Percentiles rank a stretch among this genome's conserved stretches.
These are phyloP conservation scores for Aspergillus felis DNA, from an alignment of 2,329 filamentous ascomycete genomes.

Conservation along the genomic window DNA sequence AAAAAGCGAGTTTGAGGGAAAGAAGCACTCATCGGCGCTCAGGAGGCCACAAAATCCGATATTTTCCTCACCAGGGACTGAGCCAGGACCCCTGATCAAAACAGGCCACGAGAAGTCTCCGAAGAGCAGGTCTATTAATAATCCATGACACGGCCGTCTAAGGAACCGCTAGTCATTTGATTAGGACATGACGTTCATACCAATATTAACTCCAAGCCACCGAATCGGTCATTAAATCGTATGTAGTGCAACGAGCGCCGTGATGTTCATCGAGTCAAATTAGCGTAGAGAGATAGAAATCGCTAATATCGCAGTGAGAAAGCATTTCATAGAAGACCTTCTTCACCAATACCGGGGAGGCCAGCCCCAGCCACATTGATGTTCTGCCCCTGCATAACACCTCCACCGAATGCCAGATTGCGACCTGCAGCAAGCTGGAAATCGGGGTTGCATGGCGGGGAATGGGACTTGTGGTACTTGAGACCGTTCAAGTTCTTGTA, in stretches of 20 bases:
- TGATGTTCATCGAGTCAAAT: constrained; percentile 27
- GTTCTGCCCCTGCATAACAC: constrained; percentile 45
- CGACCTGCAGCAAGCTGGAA: constrained; percentile 53
- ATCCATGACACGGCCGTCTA: constrained; percentile 11
- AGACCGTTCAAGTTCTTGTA: constrained; percentile 99
- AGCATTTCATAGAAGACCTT: constrained; percentile 34
- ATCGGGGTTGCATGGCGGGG: constrained; percentile 85
- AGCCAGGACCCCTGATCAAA: constrained; percentile 15
- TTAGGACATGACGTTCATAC: constrained; percentile 15
- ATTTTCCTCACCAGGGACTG: neutral
- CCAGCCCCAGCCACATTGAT: constrained; percentile 47
- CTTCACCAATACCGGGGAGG: constrained; percentile 45
- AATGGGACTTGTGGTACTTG: constrained; percentile 89
- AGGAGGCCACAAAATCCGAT: neutral
- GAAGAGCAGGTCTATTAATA: constrained; percentile 11
- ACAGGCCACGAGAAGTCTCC: constrained; percentile 15
- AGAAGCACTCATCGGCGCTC: neutral
- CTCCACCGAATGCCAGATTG: constrained; percentile 36
- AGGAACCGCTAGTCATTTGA: constrained; percentile 5
- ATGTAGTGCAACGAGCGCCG: constrained; percentile 21
- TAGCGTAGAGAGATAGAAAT: constrained; percentile 21
- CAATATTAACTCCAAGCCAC: constrained; percentile 27
- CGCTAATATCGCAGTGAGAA: constrained; percentile 10
- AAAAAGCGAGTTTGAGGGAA: neutral
- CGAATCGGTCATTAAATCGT: constrained; percentile 29